Conservation (phyloP, 306 rosid genomes). For the Cucumis hystrix region DNA sequence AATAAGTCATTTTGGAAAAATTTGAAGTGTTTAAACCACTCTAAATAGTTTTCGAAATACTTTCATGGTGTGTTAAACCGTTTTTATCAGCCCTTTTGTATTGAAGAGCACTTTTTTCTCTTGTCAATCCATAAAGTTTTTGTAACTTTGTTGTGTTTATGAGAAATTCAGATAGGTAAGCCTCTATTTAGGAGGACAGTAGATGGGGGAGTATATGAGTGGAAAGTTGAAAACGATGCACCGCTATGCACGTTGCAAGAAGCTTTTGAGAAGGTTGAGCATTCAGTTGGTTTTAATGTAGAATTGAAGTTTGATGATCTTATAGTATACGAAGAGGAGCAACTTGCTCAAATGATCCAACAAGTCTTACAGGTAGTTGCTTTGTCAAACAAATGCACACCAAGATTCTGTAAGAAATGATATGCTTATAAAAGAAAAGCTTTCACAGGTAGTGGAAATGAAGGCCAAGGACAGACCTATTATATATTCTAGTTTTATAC, state of each 20-base stretch:
- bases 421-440: not conserved
- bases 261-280: slow-evolving; percentile 39
- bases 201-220: slow-evolving; percentile 33
- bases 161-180: slow-evolving; percentile 18
- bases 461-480: slow-evolving; percentile 50
- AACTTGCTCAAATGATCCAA: slow-evolving; percentile 40
- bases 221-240: slow-evolving; percentile 72
- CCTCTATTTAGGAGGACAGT: slow-evolving; percentile 36
- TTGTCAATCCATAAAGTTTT: too few relatives aligned
- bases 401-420: not conserved
- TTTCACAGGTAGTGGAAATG: slow-evolving; percentile 39
- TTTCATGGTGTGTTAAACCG: too few relatives aligned
- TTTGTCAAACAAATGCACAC: not conserved
- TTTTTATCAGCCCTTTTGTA: too few relatives aligned
- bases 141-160: not conserved
- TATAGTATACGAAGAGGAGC: slow-evolving; percentile 30
- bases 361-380: slow-evolving; percentile 30
- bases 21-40: too few relatives aligned
- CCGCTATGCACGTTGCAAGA: slow-evolving; percentile 61
- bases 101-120: too few relatives aligned
- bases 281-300: slow-evolving; percentile 55
- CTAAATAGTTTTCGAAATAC: too few relatives aligned
- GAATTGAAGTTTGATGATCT: slow-evolving; percentile 72
- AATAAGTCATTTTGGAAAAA: too few relatives aligned
- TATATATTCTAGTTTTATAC: slow-evolving; percentile 63